Base-by-base conservation (phyloP, 305 asterid genomes). In the Petunia hybrid region DNA sequence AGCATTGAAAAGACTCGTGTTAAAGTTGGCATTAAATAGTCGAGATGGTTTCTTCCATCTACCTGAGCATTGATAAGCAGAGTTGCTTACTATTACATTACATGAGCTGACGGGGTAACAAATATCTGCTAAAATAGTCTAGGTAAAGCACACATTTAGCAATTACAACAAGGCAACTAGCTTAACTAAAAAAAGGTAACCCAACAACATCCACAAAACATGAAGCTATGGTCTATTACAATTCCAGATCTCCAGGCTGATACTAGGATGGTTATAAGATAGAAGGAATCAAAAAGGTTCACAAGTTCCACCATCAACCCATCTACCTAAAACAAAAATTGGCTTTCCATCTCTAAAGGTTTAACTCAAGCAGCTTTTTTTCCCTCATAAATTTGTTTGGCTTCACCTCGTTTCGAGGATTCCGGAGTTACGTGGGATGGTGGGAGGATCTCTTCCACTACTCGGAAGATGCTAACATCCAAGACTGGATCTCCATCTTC, bases 401-500 rank as follows among this genome's bases (percentile, higher is more conserved):
- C 3, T 9, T 12, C 43, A 9, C 9, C 4, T 61, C 43, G 35
- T 13, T 6, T 22, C 1, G 31, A 42, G 31, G 36, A 8, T 12
- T 40, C 3, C 2, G 56, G 40, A 12, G 55, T 4, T 8, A 45
- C 78, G 39, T 38, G 36, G 43, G 66, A 16, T 3, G 76, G 74
- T n/a, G 79, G 83, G 48, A 59, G 53, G 61, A 67, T 82, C 39
- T 74, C 83, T 48, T 86, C 89, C 4, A 82, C 85, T 0, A 84
- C 87, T 8, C 86, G 83, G 71, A 84, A 85, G 59, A 83, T 85
- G 46, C 51, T 63, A 10, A 85, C 84, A 41, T 87, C 82, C 38
- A 85, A 48, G 60, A 79, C 46, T 40, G 57, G 31, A 41, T 38
- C 45, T 43, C 39, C 46, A 2, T 35, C 14, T 8, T 45, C 45